A percentile compares a stretch with the other conserved stretches of the same genome.
Evolutionary conservation across 257 asterid species (phyloP).

Genomic region (Eustoma russellianum): DNA sequence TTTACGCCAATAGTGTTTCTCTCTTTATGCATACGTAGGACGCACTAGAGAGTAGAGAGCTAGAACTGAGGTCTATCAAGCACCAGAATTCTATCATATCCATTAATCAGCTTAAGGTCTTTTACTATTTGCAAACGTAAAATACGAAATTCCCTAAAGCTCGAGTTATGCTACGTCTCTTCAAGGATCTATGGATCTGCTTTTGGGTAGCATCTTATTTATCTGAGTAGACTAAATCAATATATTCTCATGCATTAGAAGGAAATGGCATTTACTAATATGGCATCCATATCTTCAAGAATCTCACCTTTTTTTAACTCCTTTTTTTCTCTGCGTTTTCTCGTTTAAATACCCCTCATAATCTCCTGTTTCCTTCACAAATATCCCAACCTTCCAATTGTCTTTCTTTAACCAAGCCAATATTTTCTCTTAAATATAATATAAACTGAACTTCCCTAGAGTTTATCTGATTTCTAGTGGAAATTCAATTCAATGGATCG

Average conservation of each 20-base stretch:
- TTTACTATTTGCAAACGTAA: too few species aligned
- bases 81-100: too few species aligned
- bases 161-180: too few species aligned
- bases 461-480: too few species aligned
- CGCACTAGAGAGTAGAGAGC: too few species aligned
- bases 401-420: not conserved
- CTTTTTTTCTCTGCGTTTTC: conserved; percentile 7
- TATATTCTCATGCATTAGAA: conserved; percentile 7
- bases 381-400: not conserved
- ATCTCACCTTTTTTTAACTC: conserved; percentile 17
- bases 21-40: too few species aligned
- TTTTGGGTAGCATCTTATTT: conserved; percentile 11
- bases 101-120: too few species aligned
- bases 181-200: conserved; percentile 14
- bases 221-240: conserved; percentile 1
- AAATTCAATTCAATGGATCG: conserved; percentile 31
- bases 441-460: too few species aligned
- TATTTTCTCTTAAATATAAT: too few species aligned
- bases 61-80: too few species aligned
- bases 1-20: too few species aligned
- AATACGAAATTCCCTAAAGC: too few species aligned
- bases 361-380: not conserved
- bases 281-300: conserved; percentile 36
- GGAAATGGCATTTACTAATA: conserved; percentile 1
- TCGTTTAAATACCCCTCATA: conserved; percentile 7